Evolutionary conservation across 2,329 filamentous ascomycete species (phyloP), one percentile per base, ranked within the genome.

Genomic region (Coniochaeta pulveracea): DNA sequence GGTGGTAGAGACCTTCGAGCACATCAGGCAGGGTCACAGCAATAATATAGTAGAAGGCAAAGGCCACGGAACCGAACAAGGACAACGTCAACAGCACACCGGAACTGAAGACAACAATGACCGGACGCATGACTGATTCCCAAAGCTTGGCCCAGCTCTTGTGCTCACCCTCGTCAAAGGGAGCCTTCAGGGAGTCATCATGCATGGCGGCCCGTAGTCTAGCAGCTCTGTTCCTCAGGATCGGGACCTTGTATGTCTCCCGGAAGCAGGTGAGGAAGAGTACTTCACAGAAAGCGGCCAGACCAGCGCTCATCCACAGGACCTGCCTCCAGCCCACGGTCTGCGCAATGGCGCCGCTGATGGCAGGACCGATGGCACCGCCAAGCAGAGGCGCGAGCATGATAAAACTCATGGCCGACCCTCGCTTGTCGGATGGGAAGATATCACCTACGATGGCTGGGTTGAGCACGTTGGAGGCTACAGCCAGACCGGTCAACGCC

Each of bases 371-470:
- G 6, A 73, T 48, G 3, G 70, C 69, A 4, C 70, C 70, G 14
- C 72, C 72, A 11, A 74, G 48, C 3, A 78, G 53, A 0, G 73
- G 72, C 3, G 72, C 69, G 3, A 77, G 51, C 48, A 66, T 66
- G 29, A 76, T 55, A 27, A 71, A 37, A 43, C 65, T 71, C 63
- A 80, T 71, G 6, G 73, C 65, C 1, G 62, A 61, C 16, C 74
- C 75, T 11, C 73, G 58, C 47, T 70, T 56, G 35, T 78, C 73
- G 1, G 63, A 55, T 2, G 56, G 50, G 45, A 77, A 78, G 40
- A 79, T 67, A 47, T 80, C 76, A 16, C 74, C 75, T 12, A 80
- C 64, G 34, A 80, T 72, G 16, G 73, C 69, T 1, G 75, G 75
- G 40, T 68, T 73, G 12, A 80, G 57, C 7, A 78, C 73, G 40